Conservation (phyloP, 2,329 filamentous ascomycete species). For the Ceratocystis alfenasii region DNA sequence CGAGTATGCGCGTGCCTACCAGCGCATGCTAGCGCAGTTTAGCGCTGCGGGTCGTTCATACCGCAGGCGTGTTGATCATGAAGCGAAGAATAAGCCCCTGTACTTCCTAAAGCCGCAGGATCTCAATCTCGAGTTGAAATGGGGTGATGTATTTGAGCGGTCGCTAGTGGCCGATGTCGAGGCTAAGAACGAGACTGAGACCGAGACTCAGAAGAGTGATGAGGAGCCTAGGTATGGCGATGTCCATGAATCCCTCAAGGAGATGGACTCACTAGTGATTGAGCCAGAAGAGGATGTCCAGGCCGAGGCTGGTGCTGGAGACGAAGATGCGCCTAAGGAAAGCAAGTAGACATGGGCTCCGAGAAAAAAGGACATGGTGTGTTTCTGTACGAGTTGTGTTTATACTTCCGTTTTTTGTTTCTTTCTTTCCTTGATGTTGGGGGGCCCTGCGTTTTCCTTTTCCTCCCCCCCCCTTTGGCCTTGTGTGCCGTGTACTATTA, state of each 20-base stretch:
- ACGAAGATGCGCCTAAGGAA: background rate
- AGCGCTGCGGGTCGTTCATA: constrained; percentile 46
- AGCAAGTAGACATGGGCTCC: background rate
- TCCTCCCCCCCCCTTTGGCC: background rate
- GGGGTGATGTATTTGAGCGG: constrained; percentile 30
- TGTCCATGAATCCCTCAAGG: constrained; percentile 6
- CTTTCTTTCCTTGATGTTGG: background rate
- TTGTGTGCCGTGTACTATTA: no score
- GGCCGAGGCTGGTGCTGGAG: background rate
- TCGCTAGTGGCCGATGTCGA: background rate
- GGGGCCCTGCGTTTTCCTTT: background rate
- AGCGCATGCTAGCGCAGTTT: constrained; percentile 36
- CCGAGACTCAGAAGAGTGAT: background rate
- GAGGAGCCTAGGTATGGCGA: background rate
- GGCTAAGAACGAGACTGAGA: background rate
- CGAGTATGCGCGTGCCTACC: constrained; percentile 34
- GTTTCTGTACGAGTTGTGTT: background rate
- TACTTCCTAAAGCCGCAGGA: constrained; percentile 34
- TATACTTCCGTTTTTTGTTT: background rate
- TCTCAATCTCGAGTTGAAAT: constrained; percentile 29
- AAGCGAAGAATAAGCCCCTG: constrained; percentile 38
- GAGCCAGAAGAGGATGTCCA: constrained; percentile 6
- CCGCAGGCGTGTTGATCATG: constrained; percentile 42
- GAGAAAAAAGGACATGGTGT: background rate
- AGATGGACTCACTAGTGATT: constrained; percentile 10